Evolutionary conservation across 139 green algal species (phyloP).

Genomic region (Asterochloris erici): DNA sequence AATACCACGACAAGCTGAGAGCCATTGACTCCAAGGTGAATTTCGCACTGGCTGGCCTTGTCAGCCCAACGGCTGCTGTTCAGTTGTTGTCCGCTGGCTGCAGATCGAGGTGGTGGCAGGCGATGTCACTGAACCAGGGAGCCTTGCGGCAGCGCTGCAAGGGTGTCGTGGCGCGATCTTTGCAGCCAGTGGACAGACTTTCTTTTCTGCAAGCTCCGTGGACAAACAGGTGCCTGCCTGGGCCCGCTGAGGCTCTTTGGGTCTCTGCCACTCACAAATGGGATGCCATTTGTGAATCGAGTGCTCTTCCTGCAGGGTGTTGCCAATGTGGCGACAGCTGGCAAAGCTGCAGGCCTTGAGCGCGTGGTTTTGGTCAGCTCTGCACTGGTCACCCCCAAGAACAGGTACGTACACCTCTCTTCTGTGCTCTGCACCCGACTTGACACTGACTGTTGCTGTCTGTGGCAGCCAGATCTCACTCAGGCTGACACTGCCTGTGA

Average conservation of each 20-base stretch:
- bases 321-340: conserved; percentile 35
- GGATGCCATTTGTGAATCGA: too few relatives aligned
- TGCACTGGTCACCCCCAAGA: conserved; percentile 51
- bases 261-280: too few relatives aligned
- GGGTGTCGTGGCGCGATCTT: conserved; percentile 41
- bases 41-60: background rate
- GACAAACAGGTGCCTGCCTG: conserved; percentile 39
- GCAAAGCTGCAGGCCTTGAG: conserved; percentile 21
- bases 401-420: conserved; percentile 23
- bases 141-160: conserved; percentile 10
- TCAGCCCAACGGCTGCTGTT: background rate
- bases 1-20: conserved; percentile 26
- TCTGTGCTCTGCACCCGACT: too few relatives aligned
- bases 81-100: background rate
- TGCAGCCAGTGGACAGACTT: conserved; percentile 46
- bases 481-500: background rate
- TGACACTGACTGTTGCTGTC: too few relatives aligned
- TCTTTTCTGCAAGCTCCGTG: conserved; percentile 43
- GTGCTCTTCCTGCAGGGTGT: conserved; percentile 38
- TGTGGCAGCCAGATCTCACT: too few relatives aligned
- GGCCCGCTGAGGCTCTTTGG: too few relatives aligned
- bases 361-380: conserved; percentile 59
- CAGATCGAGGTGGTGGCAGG: conserved; percentile 35
- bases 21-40: background rate
- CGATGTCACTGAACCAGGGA: conserved; percentile 44